A percentile compares a stretch with the other conserved stretches of the same genome.
Evolutionary conservation across 1,284 basidiomycete genomes (phyloP).

Genomic region (Pseudozyma hubeiensis): DNA sequence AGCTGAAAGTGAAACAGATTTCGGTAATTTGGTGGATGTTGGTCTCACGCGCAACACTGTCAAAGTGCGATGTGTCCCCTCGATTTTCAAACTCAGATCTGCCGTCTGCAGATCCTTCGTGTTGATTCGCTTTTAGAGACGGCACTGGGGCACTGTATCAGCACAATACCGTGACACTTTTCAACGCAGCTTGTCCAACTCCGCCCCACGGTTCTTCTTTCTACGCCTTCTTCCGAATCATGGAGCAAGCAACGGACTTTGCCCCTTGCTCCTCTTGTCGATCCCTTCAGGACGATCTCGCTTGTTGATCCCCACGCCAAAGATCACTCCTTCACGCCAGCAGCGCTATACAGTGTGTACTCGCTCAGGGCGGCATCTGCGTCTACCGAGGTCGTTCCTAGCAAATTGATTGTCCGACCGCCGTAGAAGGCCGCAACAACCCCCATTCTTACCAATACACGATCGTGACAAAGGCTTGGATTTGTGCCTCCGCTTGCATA

Average conservation of each 20-base stretch:
- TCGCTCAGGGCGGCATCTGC: no score
- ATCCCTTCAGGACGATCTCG: background rate
- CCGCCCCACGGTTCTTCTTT: background rate
- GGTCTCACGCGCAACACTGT: conserved; percentile 10
- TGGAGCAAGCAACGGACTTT: no score
- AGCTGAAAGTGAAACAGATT: conserved; percentile 1
- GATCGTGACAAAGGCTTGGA: no score
- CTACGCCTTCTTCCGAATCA: background rate
- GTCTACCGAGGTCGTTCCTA: background rate
- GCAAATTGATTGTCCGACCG: background rate
- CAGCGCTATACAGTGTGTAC: no score
- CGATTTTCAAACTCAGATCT: conserved; percentile 4
- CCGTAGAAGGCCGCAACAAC: no score
- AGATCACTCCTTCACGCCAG: background rate
- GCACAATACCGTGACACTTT: no score
- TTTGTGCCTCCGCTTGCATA: no score
- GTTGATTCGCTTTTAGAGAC: no score
- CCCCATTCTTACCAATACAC: no score
- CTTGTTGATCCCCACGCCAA: background rate
- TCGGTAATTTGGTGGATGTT: conserved; percentile 9
- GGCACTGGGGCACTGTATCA: no score
- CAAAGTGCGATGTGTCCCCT: conserved; percentile 8
- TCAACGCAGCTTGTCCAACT: background rate
- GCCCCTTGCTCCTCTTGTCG: background rate
- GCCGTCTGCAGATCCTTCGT: background rate